Percentiles rank a stretch among this genome's conserved stretches.
phyloP scores from a whole-genome alignment of 768 basidiomycete species.

The Galerina sulciceps region DNA sequence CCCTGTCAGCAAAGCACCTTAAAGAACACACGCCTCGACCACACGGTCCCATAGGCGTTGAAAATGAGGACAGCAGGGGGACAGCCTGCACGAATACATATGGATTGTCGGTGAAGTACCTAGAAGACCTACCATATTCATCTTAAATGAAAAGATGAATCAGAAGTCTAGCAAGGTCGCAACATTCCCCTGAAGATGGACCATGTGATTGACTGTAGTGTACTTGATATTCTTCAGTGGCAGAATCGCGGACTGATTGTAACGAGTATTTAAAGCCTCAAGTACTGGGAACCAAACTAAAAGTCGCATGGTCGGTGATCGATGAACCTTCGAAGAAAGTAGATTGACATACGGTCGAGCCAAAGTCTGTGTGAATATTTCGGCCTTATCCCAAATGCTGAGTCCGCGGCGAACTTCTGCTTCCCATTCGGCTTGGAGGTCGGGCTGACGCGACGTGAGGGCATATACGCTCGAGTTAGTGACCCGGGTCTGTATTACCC shows the following conservation, averaged over 20 bases:
- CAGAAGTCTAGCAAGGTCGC: too few species aligned
- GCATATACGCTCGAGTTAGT: slow-evolving; percentile 9
- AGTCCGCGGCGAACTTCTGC: slow-evolving; percentile 27
- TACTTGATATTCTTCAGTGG: too few species aligned
- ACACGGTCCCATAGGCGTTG: neutral
- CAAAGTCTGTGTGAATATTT: slow-evolving; percentile 14
- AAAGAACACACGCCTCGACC: neutral
- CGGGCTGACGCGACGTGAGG: slow-evolving; percentile 8
- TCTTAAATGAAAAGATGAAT: too few species aligned
- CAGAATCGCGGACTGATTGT: neutral
- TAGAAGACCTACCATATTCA: too few species aligned
- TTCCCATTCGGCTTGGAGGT: slow-evolving; percentile 28
- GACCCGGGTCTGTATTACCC: slow-evolving; percentile 16
- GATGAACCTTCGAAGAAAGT: neutral
- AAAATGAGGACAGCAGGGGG: neutral
- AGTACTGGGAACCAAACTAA: too few species aligned
- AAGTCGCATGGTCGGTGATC: too few species aligned
- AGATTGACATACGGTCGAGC: neutral
- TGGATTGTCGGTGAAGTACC: too few species aligned
- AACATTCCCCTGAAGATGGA: too few species aligned
- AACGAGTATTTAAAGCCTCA: neutral
- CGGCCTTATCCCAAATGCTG: slow-evolving; percentile 28
- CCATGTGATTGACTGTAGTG: too few species aligned
- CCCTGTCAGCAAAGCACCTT: neutral
- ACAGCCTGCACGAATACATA: neutral